Base-by-base conservation (phyloP, 768 basidiomycete species). In the Rhodotorula kratochvilovae region DNA sequence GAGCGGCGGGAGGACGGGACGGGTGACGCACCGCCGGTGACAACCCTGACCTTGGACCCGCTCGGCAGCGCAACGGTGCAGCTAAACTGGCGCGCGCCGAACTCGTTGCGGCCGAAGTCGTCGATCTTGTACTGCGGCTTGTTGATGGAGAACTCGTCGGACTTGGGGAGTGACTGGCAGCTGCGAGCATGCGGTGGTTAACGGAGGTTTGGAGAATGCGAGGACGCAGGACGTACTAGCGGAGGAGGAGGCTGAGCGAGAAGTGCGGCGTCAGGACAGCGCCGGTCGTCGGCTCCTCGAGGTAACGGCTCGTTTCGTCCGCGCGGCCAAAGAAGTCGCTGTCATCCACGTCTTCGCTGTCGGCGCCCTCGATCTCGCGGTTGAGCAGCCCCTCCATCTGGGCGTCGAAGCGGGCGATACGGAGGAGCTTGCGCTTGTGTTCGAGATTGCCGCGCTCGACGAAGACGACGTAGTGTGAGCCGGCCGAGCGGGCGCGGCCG, bases 311-410 rank as follows among this genome's bases (percentile, higher is more conserved):
- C 25, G 46, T 21, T 35, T 70, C 67, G 33, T 67, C 43, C 23
- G 53, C 59, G 16, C 45, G 39, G 23, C 57, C 62, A n/a, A 63
- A 63, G 11, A 51, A 19, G 73, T 67, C 70, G 7, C n/a, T n/a
- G n/a, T n/a, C n/a, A n/a, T 31, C 59, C 21, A 46, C 53, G 11
- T 42, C 67, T 27, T 63, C 56, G 5, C 39, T 21, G 23, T 57
- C 51, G 25, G 31, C 35, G 10, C 43, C n/a, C 59, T 66, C 63
- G 77, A 48, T 71, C 78, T 70, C 21, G 78, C 11, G 61, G 58
- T 3, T 70, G 51, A 48, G 57, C 45, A 53, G 77, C 74, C 63
- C 65, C 36, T 51, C 60, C 10, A 66, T 36, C 25, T 59, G 61
- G 53, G 57, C 3, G 42, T 53, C 67, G 45, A 43, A 63, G 13